Conservation (phyloP, 345 rosid genomes). For the Syzygium jambos region DNA sequence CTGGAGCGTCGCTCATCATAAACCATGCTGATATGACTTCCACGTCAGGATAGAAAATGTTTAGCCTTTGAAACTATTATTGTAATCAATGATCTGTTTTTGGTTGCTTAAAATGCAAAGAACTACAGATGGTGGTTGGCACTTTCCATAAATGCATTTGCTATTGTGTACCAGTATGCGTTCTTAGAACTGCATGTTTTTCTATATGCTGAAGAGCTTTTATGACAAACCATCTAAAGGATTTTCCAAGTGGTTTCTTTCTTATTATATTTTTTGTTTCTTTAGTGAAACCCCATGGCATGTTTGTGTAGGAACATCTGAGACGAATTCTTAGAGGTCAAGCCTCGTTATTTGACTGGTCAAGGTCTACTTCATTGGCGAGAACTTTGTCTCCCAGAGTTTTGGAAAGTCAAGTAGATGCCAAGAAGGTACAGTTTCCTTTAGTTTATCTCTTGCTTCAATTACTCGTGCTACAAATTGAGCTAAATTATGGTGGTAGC, state of each 20-base stretch:
- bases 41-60: not conserved
- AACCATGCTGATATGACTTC: not conserved
- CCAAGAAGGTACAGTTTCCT: conserved; percentile 66
- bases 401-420: conserved; percentile 94
- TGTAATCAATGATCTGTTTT: not conserved
- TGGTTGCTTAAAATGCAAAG: not conserved
- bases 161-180: not conserved
- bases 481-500: not conserved
- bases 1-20: not conserved
- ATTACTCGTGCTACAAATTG: not conserved
- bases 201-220: not conserved
- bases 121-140: not conserved
- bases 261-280: not conserved
- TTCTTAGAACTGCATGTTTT: not conserved
- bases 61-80: not conserved
- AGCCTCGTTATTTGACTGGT: conserved; percentile 90
- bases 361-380: conserved; percentile 90
- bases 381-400: conserved; percentile 96
- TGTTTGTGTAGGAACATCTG: conserved; percentile 54
- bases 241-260: not conserved
- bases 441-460: not conserved
- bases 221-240: not conserved
- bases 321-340: conserved; percentile 97
- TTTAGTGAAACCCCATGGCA: not conserved
- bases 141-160: not conserved